Percentiles rank a stretch among this genome's conserved stretches.
Evolutionary conservation across 257 asterid genomes (phyloP).

Genomic region (Solanum neorickii): DNA sequence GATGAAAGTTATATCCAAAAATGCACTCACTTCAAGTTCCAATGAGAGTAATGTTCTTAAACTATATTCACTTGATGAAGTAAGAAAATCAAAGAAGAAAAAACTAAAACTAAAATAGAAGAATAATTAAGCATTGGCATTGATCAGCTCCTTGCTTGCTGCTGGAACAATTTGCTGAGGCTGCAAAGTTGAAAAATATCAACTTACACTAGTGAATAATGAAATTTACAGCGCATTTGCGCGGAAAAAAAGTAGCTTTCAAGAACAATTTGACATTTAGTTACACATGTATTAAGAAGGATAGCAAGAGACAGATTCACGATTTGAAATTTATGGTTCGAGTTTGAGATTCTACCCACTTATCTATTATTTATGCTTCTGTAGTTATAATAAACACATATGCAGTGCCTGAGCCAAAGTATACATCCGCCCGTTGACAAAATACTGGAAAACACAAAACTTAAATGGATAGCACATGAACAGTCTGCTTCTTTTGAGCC

Average conservation of each 20-base stretch:
- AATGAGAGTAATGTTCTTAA: background rate
- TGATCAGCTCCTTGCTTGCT: constrained; percentile 23
- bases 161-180: constrained; percentile 19
- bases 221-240: background rate
- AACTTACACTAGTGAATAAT: background rate
- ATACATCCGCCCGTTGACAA: background rate
- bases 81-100: background rate
- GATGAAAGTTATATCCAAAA: background rate
- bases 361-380: background rate
- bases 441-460: background rate
- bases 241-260: background rate
- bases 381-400: background rate
- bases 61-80: background rate
- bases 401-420: background rate
- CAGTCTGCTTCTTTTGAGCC: background rate
- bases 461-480: background rate
- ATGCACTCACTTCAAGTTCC: background rate
- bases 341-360: background rate
- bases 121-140: constrained; percentile 17
- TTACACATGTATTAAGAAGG: background rate
- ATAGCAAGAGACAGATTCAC: background rate
- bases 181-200: constrained; percentile 17
- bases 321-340: background rate
- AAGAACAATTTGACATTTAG: background rate
- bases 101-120: background rate